Base-by-base conservation (phyloP, 352 stramenopile species). In the Pythium brassicae region DNA sequence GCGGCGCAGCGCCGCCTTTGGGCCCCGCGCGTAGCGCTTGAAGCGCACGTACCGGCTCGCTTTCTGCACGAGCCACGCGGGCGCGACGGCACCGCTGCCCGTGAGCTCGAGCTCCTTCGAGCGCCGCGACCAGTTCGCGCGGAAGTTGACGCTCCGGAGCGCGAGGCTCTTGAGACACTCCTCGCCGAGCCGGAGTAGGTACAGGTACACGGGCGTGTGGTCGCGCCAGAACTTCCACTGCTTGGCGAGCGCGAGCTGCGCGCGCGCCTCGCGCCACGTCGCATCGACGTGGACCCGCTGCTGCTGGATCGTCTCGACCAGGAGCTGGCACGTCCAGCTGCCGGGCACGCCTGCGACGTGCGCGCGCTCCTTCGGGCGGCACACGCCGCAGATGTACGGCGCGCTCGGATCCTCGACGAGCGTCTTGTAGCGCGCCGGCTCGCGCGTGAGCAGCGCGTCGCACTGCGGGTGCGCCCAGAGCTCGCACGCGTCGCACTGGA, bases 401-500 rank as follows among this genome's bases (percentile, higher is more conserved):
- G 82, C 80, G 39, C 69, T 89, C 1, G 78, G 59, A 45, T 92
- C 76, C 20, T 77, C 68, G 12, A 89, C 79, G 4, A 94, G 68
- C 10, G 51, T 66, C n/a, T 86, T 60, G 56, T 94, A 91, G 9
- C 72, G 75, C 42, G 67, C 68, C 0, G 80, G 72, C 20, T 94
- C 74, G 6, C 73, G 61, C 2, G 72, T 81, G 10, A 94, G 71
- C 7, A 88, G 47, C 0, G 50, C 49, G 50, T 96, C 86, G 45
- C 86, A 96, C 5, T 68, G 66, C n/a, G 81, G 81, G 57, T 96
- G 86, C 1, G 78, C 83, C 86, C 86, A 96, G 7, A 71, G 72
- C 55, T 96, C 86, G 34, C 87, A 96, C 1, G 73, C 78, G 54
- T 96, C 88, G 40, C 87, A 96, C 47, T 95, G 87, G 45, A 96